These are phyloP conservation scores for Barbarea vulgaris DNA, from an alignment of 345 rosid species.

Conservation along the genomic window DNA sequence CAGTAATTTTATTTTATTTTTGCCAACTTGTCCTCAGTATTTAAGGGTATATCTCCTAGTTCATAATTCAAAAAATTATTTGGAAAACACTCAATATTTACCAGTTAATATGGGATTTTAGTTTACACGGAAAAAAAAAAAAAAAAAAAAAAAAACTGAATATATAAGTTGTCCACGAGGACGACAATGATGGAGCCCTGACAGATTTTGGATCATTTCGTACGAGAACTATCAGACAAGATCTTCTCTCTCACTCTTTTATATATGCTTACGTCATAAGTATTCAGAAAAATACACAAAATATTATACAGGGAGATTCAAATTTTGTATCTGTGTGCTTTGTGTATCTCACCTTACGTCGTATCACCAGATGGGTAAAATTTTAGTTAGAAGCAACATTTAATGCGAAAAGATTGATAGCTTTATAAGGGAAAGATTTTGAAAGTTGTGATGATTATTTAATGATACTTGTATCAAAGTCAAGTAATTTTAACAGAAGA, in stretches of 20 bases:
- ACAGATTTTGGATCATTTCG: constrained; percentile 46
- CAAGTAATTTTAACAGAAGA: constrained; percentile 1
- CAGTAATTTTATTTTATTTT: too few species aligned
- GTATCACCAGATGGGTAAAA: constrained; percentile 35
- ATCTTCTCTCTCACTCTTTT: constrained; percentile 24
- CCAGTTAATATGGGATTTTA: background rate
- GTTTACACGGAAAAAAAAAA: background rate
- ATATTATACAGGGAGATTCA: background rate
- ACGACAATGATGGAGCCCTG: constrained; percentile 47
- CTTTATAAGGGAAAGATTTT: constrained; percentile 21
- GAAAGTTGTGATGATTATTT: constrained; percentile 40
- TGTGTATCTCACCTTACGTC: constrained; percentile 21
- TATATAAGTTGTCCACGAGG: constrained; percentile 30
- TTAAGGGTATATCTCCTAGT: background rate
- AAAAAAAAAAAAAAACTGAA: background rate
- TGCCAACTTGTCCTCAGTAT: constrained; percentile 9
- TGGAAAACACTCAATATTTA: background rate
- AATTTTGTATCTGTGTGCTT: constrained; percentile 17
- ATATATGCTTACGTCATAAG: constrained; percentile 25
- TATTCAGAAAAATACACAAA: background rate
- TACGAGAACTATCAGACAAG: constrained; percentile 47
- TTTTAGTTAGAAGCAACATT: constrained; percentile 43
- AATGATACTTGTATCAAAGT: constrained; percentile 21
- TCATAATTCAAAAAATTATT: background rate
- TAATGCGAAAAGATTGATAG: constrained; percentile 35